Percentiles rank a stretch among this genome's conserved stretches.
phyloP scores from a whole-genome alignment of 306 rosid genomes.

The Acacia confusa region DNA sequence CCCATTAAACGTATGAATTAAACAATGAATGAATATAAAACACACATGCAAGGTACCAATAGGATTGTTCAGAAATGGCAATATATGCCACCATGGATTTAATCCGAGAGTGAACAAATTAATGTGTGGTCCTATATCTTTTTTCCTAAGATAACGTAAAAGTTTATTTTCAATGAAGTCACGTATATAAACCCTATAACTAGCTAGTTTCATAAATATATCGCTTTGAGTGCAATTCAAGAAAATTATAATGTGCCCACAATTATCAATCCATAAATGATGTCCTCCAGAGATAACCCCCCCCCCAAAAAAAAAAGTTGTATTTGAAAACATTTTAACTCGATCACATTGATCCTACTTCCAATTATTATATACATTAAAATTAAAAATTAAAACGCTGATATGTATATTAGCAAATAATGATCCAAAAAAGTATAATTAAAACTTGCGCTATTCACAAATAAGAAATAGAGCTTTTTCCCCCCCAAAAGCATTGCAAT shows the following conservation, averaged over 20 bases:
- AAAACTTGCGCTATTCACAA: neutral
- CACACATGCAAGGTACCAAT: constrained; percentile 20
- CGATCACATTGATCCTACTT: neutral
- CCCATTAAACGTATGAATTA: constrained; percentile 6
- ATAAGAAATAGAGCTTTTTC: neutral
- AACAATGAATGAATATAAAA: neutral
- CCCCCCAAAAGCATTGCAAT: neutral
- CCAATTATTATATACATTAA: neutral
- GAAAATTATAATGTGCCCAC: constrained; percentile 20
- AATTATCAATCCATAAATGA: neutral
- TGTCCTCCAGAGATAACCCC: neutral
- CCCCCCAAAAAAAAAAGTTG: neutral
- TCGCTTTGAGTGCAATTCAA: constrained; percentile 40
- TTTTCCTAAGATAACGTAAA: constrained; percentile 25
- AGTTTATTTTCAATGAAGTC: constrained; percentile 21
- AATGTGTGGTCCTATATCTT: constrained; percentile 21
- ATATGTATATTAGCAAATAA: neutral
- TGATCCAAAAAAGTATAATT: neutral
- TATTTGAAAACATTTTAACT: neutral
- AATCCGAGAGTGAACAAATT: neutral
- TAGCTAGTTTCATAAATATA: neutral
- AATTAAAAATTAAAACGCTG: neutral
- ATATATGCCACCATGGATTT: neutral
- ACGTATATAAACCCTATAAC: neutral
- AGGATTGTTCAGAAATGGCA: constrained; percentile 22